Base-by-base conservation (phyloP, 257 asterid species). In the Scutellaria galericulata region DNA sequence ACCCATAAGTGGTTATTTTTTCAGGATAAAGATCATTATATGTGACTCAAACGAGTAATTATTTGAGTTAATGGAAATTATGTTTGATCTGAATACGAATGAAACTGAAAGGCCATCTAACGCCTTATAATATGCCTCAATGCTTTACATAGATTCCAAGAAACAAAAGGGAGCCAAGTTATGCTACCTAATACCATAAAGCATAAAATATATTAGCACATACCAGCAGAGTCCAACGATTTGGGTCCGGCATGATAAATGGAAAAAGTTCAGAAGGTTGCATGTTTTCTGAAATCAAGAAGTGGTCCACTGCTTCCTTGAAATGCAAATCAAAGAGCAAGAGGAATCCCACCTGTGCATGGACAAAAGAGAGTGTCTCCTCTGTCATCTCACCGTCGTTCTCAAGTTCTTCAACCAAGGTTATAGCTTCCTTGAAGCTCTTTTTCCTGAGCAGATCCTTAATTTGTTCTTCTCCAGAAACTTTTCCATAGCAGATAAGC, bases 261-360 rank as follows among this genome's bases (percentile, higher is more conserved):
- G 99, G 99, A 63, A 95, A 95, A 84, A 95, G 77, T 86, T 92
- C 99, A 67, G 97, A 95, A 80, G 99, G 98, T 83, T 82, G 95
- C 99, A 95, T 88, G 37, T 85, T 84, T 67, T 95, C 97, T 78
- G 99, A 85, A 56, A 84, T 93, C 87, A 95, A 80, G 89, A 95
- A 90, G 77, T 95, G 98, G 82, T 90, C 87, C 40, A 95, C 87
- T 73, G 99, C 99, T 79, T 95, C 92, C 85, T 86, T 88, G 90
- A 95, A 92, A 68, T 73, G 97, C 85, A 95, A 77, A 82, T 84
- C 97, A 85, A 95, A 95, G 73, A 95, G 90, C 93, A 95, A 80
- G 65, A 92, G 94, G 79, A 88, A 90, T 76, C 99, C 99, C 62
- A 95, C 84, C 86, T 95, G 99, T 42, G 99, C 99, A 80, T 90